Conservation (phyloP, 495 filamentous ascomycete species). For the Neurospora sp. region DNA sequence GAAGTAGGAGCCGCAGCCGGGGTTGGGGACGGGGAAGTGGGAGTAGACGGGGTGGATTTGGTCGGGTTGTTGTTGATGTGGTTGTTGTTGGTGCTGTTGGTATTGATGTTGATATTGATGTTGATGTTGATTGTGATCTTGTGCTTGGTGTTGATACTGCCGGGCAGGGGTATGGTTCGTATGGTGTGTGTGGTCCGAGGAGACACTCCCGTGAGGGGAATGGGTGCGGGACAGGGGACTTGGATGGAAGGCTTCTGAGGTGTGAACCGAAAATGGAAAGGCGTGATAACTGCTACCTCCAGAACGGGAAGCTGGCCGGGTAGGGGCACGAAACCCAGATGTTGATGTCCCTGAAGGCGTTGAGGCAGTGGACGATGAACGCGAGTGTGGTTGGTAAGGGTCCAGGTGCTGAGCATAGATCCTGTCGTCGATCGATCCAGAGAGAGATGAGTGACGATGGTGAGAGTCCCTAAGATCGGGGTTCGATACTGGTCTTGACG, state of each 20-base stretch:
- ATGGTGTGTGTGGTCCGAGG: neutral
- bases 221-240: neutral
- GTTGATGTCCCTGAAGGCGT: neutral
- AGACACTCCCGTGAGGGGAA: neutral
- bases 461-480: neutral
- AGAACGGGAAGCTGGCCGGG: neutral
- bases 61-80: neutral
- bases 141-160: neutral
- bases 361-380: neutral
- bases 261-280: neutral
- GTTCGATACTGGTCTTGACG: neutral
- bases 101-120: neutral
- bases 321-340: neutral
- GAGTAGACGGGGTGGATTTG: neutral
- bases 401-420: neutral
- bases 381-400: neutral
- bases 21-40: neutral
- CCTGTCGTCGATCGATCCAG: neutral
- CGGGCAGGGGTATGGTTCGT: neutral
- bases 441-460: neutral
- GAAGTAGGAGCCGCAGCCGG: constrained; percentile 3
- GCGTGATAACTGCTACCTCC: neutral
- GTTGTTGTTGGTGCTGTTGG: neutral
- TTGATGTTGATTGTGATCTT: neutral
- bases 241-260: neutral